phyloP scores from a whole-genome alignment of 2,329 filamentous ascomycete species.

The Colletotrichum magnum region DNA sequence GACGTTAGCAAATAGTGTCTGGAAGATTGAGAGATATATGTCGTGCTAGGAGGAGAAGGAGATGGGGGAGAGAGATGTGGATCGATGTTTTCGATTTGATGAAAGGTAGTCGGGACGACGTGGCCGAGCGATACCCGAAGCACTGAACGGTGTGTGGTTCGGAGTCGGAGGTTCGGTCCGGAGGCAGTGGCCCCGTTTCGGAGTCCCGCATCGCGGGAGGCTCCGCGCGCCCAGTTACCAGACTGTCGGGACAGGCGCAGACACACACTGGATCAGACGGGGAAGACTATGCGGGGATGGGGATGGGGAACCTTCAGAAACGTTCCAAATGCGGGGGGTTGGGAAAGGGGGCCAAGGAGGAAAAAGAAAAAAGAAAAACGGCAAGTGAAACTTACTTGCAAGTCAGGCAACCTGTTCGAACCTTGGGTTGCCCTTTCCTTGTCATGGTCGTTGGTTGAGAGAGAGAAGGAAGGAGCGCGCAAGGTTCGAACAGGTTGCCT shows the following conservation, averaged over 20 bases:
- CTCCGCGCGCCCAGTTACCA: background rate
- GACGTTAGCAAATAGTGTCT: background rate
- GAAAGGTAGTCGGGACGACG: background rate
- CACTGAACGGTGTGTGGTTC: background rate
- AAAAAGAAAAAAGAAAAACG: background rate
- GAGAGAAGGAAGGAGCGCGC: background rate
- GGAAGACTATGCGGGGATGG: too few species aligned
- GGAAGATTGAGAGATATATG: too few species aligned
- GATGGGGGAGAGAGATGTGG: background rate
- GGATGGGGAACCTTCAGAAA: background rate
- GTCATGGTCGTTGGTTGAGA: slow-evolving; percentile 25
- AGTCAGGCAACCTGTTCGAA: slow-evolving; percentile 66
- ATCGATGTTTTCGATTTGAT: background rate
- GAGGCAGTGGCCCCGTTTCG: slow-evolving; percentile 1
- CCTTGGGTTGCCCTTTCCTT: slow-evolving; percentile 49
- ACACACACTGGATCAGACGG: background rate
- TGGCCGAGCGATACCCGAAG: background rate
- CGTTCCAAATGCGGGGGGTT: background rate
- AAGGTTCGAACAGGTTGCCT: slow-evolving; percentile 62
- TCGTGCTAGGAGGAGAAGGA: too few species aligned
- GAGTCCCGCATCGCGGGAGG: background rate
- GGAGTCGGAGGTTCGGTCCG: background rate
- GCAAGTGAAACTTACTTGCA: slow-evolving; percentile 62
- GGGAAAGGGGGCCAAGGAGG: background rate
- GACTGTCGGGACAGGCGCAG: background rate